Evolutionary conservation across 352 stramenopile genomes (phyloP), one percentile per base, ranked within the genome.

Genomic region (Phytophthora pluvialis): DNA sequence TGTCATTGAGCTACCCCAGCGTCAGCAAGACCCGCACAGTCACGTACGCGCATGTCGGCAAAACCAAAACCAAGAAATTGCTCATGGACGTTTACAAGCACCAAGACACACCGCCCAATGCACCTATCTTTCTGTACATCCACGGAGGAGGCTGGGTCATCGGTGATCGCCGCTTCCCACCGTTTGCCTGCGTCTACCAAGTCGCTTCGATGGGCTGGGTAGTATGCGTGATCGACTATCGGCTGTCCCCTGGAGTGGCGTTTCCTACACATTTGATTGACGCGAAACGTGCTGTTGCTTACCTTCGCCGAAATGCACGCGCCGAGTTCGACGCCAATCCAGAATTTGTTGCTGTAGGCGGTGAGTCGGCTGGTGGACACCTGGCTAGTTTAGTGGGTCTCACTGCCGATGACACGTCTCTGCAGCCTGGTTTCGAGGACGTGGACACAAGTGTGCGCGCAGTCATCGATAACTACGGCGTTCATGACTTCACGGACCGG

Each of bases 151-250:
- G 82, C 1, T 91, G 82, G 82, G 58, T 91, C 53, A 70, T 88
- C 15, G 81, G 81, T 33, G 78, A 84, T 57, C 78, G 77, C 26
- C 68, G 75, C 11, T 77, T 81, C 39, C 65, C 80, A 13, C 80
- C 77, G 12, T 78, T 75, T 18, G 47, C 78, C 11, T 77, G 86
- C 9, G 59, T 91, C 2, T 82, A 91, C 53, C 74, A 88, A 35
- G 72, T 90, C 5, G 81, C 73, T 9, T 65, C 60, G 5, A 73
- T 83, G 45, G 82, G 81, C 25, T 91, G 81, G 80, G 47, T 90
- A 12, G 80, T 91, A 16, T 88, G 78, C 52, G 74, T 87, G 25
- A 88, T 89, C 26, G 82, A 91, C 77, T 91, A 91, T 67, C 78
- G 82, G 4, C 45, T 89, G 9, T 88, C 80, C 5, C 82, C 82